Evolutionary conservation across 169 alveolate species (phyloP).

Genomic region (Plasmodium yoelii): DNA sequence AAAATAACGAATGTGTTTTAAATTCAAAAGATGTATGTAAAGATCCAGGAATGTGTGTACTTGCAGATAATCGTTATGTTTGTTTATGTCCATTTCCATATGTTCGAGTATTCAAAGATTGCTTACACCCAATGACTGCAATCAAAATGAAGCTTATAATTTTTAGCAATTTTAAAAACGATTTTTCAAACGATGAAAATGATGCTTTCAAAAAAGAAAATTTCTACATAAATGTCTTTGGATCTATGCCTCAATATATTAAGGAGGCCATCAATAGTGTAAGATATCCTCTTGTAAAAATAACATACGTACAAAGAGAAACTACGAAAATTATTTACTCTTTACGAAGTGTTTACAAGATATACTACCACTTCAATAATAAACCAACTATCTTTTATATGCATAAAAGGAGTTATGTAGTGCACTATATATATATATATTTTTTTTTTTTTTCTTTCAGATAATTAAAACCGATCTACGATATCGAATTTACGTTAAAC

Average conservation of each 20-base stretch:
- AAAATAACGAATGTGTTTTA: slow-evolving; percentile 65
- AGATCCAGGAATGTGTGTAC: slow-evolving; percentile 62
- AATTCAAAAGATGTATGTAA: slow-evolving; percentile 22
- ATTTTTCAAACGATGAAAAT: slow-evolving; percentile 49
- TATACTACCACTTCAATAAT: neutral
- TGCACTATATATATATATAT: neutral
- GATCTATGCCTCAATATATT: slow-evolving; percentile 68
- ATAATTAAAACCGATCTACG: slow-evolving; percentile 31
- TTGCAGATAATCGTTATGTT: slow-evolving; percentile 34
- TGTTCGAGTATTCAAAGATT: slow-evolving; percentile 51
- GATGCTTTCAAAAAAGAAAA: slow-evolving; percentile 58
- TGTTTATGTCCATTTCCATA: slow-evolving; percentile 74
- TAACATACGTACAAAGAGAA: neutral
- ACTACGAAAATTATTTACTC: neutral
- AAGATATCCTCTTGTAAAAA: neutral
- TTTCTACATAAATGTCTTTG: slow-evolving; percentile 66
- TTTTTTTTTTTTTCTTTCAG: neutral
- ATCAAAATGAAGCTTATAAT: slow-evolving; percentile 34
- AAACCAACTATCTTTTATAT: too few species aligned
- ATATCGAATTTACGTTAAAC: slow-evolving; percentile 41
- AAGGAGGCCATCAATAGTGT: slow-evolving; percentile 43
- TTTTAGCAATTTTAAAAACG: slow-evolving; percentile 28
- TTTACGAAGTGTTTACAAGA: too few species aligned
- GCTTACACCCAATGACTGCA: slow-evolving; percentile 63
- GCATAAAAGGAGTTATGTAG: too few species aligned